Conservation (phyloP, 2,329 filamentous ascomycete species). For the Myriosclerotinia duriaeana region DNA sequence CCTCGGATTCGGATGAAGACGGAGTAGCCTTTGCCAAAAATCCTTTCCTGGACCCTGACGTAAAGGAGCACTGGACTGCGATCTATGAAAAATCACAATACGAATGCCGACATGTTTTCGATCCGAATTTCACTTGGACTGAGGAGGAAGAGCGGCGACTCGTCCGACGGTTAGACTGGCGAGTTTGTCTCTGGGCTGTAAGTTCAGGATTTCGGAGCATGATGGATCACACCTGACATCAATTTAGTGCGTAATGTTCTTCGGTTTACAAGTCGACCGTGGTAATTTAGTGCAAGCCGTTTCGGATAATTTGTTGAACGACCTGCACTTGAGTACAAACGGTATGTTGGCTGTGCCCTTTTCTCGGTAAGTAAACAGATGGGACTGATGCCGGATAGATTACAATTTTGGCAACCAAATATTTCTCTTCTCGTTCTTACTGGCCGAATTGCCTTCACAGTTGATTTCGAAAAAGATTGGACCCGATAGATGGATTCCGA, state of each 20-base stretch:
- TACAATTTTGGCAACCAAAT: constrained; percentile 41
- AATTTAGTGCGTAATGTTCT: constrained; percentile 62
- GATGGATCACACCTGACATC: constrained; percentile 32
- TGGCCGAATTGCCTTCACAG: constrained; percentile 51
- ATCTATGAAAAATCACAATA: constrained; percentile 37
- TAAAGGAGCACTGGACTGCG: constrained; percentile 30
- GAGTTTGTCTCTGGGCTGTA: constrained; percentile 34
- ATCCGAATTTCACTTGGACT: constrained; percentile 33
- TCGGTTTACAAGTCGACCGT: constrained; percentile 59
- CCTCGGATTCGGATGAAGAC: constrained; percentile 29
- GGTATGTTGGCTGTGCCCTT: constrained; percentile 29
- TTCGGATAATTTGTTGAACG: constrained; percentile 60
- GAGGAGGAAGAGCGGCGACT: constrained; percentile 35
- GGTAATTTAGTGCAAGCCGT: constrained; percentile 59
- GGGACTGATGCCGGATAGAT: constrained; percentile 22
- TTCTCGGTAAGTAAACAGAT: too few relatives aligned
- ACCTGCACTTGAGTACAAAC: constrained; percentile 48
- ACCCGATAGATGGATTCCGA: constrained; percentile 52
- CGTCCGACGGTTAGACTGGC: constrained; percentile 33
- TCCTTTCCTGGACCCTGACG: constrained; percentile 35
- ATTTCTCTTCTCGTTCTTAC: constrained; percentile 46
- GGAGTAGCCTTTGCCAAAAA: constrained; percentile 27
- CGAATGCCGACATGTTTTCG: constrained; percentile 35
- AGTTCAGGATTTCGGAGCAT: neutral
- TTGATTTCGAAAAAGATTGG: constrained; percentile 50